These are phyloP conservation scores for Starmerella stellata DNA, from an alignment of 805 yeast species.

Conservation along the genomic window DNA sequence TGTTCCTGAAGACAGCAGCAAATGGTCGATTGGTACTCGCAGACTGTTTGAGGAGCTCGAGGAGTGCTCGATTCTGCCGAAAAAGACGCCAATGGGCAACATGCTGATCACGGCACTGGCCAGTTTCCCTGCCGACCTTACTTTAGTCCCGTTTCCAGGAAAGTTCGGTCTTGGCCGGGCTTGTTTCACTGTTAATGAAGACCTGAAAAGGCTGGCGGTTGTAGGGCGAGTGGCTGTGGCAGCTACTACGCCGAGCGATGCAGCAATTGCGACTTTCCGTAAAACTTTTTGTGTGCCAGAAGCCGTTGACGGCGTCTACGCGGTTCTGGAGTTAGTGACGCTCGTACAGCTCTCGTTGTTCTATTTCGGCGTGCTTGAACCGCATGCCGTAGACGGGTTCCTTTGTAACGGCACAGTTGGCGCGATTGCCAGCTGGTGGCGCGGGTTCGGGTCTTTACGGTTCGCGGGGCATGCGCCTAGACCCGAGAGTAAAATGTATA, in stretches of 20 bases:
- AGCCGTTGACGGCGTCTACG: constrained; percentile 38
- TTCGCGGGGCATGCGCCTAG: constrained; percentile 16
- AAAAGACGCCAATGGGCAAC: constrained; percentile 39
- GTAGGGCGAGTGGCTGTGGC: constrained; percentile 70
- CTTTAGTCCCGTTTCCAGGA: constrained; percentile 46
- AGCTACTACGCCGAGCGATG: constrained; percentile 48
- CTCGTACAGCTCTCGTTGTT: constrained; percentile 58
- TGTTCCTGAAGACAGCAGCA: constrained; percentile 29
- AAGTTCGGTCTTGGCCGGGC: constrained; percentile 29
- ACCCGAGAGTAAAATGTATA: constrained; percentile 13
- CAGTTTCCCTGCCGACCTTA: constrained; percentile 55
- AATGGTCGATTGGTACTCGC: constrained; percentile 36
- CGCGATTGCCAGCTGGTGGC: constrained; percentile 73
- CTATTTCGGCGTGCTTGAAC: constrained; percentile 57
- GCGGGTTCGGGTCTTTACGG: constrained; percentile 34
- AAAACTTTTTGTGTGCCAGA: constrained; percentile 43
- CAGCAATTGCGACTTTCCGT: constrained; percentile 64
- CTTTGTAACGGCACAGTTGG: constrained; percentile 59
- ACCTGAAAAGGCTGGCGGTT: constrained; percentile 60
- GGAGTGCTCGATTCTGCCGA: constrained; percentile 50
- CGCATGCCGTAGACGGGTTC: constrained; percentile 63
- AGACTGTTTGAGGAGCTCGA: constrained; percentile 48
- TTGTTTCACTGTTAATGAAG: constrained; percentile 55
- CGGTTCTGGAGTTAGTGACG: constrained; percentile 56
- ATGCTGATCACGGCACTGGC: constrained; percentile 72